These are phyloP conservation scores for Moricandia arvensis DNA, from an alignment of 345 rosid genomes.

Conservation along the genomic window DNA sequence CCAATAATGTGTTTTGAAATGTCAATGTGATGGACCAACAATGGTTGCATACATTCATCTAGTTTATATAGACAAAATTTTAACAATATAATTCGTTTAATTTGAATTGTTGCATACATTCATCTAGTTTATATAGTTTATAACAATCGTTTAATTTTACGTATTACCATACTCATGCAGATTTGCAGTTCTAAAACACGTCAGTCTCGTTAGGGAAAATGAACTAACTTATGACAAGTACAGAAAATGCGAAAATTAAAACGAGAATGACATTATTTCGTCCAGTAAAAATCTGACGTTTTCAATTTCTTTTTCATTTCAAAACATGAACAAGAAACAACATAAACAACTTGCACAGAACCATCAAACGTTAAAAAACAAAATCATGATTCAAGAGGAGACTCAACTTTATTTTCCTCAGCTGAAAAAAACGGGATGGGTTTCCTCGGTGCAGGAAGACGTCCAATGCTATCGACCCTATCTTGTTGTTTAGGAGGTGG, in stretches of 20 bases:
- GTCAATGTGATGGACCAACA: constrained; percentile 28
- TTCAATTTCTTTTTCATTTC: neutral
- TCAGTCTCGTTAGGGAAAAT: too few relatives aligned
- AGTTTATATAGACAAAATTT: neutral
- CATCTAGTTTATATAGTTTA: too few relatives aligned
- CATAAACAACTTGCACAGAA: neutral
- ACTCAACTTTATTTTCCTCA: constrained; percentile 40
- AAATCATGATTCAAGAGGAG: constrained; percentile 35
- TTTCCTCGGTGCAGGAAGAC: constrained; percentile 85
- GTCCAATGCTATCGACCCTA: constrained; percentile 93
- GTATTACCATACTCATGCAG: too few relatives aligned
- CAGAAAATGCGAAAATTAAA: neutral
- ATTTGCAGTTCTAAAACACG: too few relatives aligned
- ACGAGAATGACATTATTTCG: constrained; percentile 12
- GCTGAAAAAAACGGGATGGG: constrained; percentile 62
- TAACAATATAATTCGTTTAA: too few relatives aligned
- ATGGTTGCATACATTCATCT: constrained; percentile 2
- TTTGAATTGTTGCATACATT: too few relatives aligned
- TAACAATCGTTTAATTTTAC: too few relatives aligned
- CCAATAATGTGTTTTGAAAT: constrained; percentile 28
- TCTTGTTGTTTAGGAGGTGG: constrained; percentile 87
- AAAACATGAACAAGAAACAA: constrained; percentile 4
- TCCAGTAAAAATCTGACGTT: neutral
- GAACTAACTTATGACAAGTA: neutral
- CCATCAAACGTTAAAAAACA: neutral